These are phyloP conservation scores for Cutaneotrichosporon sp. DNA, from an alignment of 1,284 basidiomycete species.

Conservation along the genomic window DNA sequence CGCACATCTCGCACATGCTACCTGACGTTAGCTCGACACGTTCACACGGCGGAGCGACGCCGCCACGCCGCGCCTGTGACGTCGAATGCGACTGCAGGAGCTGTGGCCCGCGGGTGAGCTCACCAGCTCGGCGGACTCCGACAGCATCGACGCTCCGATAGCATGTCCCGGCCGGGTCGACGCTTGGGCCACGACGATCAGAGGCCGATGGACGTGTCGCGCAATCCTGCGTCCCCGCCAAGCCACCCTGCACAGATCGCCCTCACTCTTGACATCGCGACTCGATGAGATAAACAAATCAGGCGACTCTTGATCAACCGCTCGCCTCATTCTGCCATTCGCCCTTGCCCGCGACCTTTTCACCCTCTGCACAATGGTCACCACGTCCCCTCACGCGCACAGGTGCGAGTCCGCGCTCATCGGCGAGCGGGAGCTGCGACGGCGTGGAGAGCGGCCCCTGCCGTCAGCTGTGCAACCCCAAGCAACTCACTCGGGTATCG, in stretches of 20 bases:
- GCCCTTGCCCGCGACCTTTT: background rate
- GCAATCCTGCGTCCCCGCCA: too few relatives aligned
- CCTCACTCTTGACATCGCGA: background rate
- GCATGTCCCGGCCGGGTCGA: background rate
- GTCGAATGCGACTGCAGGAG: too few relatives aligned
- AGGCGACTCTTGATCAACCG: background rate
- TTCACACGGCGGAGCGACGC: too few relatives aligned
- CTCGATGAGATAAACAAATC: background rate
- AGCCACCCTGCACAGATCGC: background rate
- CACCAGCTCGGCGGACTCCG: too few relatives aligned
- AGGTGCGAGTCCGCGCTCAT: background rate
- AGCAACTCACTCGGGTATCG: slow-evolving; percentile 8
- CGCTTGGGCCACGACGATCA: background rate
- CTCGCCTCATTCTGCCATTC: background rate
- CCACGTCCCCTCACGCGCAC: background rate
- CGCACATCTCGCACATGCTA: too few relatives aligned
- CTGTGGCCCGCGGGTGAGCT: too few relatives aligned
- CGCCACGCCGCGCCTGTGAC: too few relatives aligned
- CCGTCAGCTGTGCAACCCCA: background rate
- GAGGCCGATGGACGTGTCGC: too few relatives aligned
- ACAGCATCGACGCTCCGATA: too few relatives aligned
- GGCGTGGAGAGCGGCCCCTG: background rate
- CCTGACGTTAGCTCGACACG: too few relatives aligned
- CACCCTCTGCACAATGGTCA: background rate
- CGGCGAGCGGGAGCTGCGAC: background rate